Percentiles rank a stretch among this genome's conserved stretches.
Conservation (phyloP, 345 rosid species). For the Bruguiera gymnorhiza region DNA sequence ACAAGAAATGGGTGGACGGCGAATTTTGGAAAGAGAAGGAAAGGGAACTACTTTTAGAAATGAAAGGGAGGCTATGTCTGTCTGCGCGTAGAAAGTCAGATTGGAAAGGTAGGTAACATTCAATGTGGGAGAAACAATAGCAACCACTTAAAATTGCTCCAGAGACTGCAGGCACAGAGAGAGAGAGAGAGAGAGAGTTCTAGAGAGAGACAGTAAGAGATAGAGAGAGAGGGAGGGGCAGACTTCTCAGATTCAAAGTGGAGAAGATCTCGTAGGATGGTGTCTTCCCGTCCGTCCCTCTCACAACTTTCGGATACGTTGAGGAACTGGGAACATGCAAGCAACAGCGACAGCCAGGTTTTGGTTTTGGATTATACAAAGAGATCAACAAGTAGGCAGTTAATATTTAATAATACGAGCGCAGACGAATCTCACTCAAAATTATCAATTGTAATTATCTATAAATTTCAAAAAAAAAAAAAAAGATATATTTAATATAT, state of each 20-base stretch:
- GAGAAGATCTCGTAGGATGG: conserved; percentile 8
- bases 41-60: not conserved
- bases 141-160: conserved; percentile 3
- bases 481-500: too few relatives aligned
- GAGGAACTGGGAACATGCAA: too few relatives aligned
- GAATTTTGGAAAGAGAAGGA: not conserved
- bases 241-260: not conserved
- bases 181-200: not conserved
- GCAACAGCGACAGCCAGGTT: too few relatives aligned
- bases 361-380: too few relatives aligned
- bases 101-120: not conserved
- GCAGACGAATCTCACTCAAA: too few relatives aligned
- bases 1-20: not conserved
- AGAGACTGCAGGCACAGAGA: not conserved
- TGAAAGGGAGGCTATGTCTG: not conserved
- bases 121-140: conserved; percentile 7
- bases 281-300: not conserved
- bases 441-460: too few relatives aligned
- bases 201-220: not conserved
- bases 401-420: too few relatives aligned
- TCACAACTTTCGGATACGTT: conserved; percentile 3
- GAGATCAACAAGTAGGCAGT: too few relatives aligned
- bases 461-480: too few relatives aligned
- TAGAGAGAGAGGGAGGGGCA: not conserved
- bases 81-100: not conserved